phyloP scores from a whole-genome alignment of 75 land plant genomes.

The Pinus tabuliformis region DNA sequence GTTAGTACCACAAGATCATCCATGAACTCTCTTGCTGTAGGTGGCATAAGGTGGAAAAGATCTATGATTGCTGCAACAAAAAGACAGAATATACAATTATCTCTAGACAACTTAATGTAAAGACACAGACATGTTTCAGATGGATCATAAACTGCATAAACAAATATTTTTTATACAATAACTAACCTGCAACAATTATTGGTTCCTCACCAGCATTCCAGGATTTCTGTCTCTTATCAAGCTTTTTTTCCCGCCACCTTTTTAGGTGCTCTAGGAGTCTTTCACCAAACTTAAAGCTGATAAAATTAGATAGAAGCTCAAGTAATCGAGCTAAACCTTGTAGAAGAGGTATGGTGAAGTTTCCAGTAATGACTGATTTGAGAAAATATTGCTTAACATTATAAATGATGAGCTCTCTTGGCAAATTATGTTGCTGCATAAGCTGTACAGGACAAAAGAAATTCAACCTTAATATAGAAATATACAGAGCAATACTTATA shows the following conservation, averaged over 20 bases:
- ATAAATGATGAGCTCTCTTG: conserved; percentile 89
- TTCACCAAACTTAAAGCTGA: conserved; percentile 89
- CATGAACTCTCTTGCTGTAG: conserved; percentile 85
- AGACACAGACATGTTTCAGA: too few species aligned
- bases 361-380: conserved; percentile 84
- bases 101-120: too few species aligned
- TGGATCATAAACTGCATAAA: background rate
- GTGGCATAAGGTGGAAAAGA: conserved; percentile 92
- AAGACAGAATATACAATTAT: background rate
- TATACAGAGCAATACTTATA: background rate
- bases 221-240: conserved; percentile 77
- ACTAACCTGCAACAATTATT: conserved; percentile 92
- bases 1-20: conserved; percentile 86
- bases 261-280: conserved; percentile 92
- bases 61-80: conserved; percentile 90
- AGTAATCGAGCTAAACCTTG: conserved; percentile 93
- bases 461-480: background rate
- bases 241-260: conserved; percentile 96
- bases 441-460: conserved; percentile 49
- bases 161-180: background rate
- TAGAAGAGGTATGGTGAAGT: conserved; percentile 89
- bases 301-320: conserved; percentile 92
- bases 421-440: conserved; percentile 93
- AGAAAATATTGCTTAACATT: conserved; percentile 91
- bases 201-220: conserved; percentile 99